Percentiles rank a stretch among this genome's conserved stretches.
Conservation (phyloP, 2,329 filamentous ascomycete species). For the Aspergillus sp. region DNA sequence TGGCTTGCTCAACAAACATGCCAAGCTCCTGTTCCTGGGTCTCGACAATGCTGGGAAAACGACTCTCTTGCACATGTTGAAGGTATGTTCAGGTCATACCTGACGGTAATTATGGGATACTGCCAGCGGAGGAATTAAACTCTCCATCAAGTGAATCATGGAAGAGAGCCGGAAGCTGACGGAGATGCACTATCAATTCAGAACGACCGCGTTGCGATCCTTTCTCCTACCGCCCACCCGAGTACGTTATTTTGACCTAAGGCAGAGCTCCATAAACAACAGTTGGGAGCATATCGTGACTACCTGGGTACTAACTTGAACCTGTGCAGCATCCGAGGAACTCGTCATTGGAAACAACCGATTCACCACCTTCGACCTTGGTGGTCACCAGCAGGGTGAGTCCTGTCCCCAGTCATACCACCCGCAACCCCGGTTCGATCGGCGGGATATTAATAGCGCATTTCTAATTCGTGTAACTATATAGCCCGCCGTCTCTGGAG, state of each 20-base stretch:
- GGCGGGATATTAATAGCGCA: not conserved
- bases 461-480: not conserved
- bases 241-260: slow-evolving; percentile 57
- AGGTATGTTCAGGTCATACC: slow-evolving; percentile 57
- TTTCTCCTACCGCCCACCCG: slow-evolving; percentile 87
- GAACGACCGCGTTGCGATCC: slow-evolving; percentile 90
- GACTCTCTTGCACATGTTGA: slow-evolving; percentile 90
- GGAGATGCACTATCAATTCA: slow-evolving; percentile 34
- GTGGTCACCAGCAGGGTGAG: slow-evolving; percentile 84
- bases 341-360: slow-evolving; percentile 89
- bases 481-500: slow-evolving; percentile 85
- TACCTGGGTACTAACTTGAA: slow-evolving; percentile 10
- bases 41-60: slow-evolving; percentile 96
- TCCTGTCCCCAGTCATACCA: slow-evolving; percentile 28
- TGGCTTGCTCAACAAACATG: slow-evolving; percentile 91
- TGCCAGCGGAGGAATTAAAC: not conserved
- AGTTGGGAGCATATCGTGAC: not conserved
- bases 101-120: not conserved
- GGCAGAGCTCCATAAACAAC: not conserved
- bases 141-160: not conserved
- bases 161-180: not conserved
- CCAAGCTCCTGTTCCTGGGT: slow-evolving; percentile 89
- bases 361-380: slow-evolving; percentile 92
- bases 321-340: slow-evolving; percentile 73
- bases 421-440: not conserved